Evolutionary conservation across 208 protist species (phyloP), one percentile per base, ranked within the genome.

Genomic region (Acanthamoeba lugdunensis): DNA sequence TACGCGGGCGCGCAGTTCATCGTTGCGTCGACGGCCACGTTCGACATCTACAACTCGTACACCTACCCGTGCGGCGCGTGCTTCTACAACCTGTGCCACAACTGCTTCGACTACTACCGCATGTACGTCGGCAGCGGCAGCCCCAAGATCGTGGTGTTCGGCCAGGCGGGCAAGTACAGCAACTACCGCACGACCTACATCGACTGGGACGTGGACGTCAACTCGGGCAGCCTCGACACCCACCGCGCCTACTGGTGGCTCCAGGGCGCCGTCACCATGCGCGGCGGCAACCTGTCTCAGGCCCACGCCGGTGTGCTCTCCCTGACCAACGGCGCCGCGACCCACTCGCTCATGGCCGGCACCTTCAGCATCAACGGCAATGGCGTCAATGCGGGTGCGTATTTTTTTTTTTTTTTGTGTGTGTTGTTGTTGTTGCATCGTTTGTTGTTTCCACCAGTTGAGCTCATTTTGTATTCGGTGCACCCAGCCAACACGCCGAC

Each of bases 171-270:
- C 87, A 92, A 92, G 69, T 56, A 81, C 65, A 37, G 16, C 65
- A 92, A 92, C 87, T 92, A 92, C 87, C 87, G 87, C 87, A 92
- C 87, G 63, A 63, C 77, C 30, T 77, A 92, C 87, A 30, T 92
- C 48, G 61, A 77, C 65, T 92, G 87, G 87, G 50, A 77, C 69
- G 41, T 92, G 30, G 87, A 92, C 69, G 63, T 92, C 69, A 81
- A 92, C 87, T 61, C 23, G 63, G 87, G 87, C 63, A 14, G 6
- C 69, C 67, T n/a, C 41, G 87, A 92, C n/a, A 54, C 87, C 69
- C 65, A 81, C 45, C 56, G 87, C 14, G 18, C 87, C 52, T 77
- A 45, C 69, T 92, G 87, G 87, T 92, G 87, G 87, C 63, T 77
- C 2, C 18, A 71, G 23, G 65, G 87, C 25, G 48, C n/a, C n/a